Base-by-base conservation (phyloP, 495 filamentous ascomycete species). In the Neurospora tetraspora region DNA sequence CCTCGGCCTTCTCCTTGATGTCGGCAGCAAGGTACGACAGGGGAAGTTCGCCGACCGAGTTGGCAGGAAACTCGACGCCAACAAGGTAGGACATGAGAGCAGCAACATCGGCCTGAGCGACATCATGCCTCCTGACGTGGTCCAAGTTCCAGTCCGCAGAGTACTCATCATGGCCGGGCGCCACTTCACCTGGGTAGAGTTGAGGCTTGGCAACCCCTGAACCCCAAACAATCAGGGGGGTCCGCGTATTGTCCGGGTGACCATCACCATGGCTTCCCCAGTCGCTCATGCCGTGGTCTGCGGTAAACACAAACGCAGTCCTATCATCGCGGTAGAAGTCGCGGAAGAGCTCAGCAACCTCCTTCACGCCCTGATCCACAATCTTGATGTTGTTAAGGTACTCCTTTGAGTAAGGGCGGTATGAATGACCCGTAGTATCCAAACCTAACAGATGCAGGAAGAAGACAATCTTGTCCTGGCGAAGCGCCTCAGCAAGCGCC, bases 251-350 rank as follows among this genome's bases (percentile, higher is more conserved):
- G 79, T 99, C 93, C 2, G 96, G 96, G 82, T 99, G 96, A 27
- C 96, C 96, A 79, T 99, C 96, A 59, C 96, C 96, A 78, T 99
- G 96, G 74, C 93, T 97, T 14, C 96, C 96, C 91, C 92, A 97
- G 82, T 99, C 96, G 78, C 92, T 97, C 95, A 99, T 99, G 12
- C 96, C 96, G 82, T 99, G 96, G 76, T 99, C 96, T 3, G 96
- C 96, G 11, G 96, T 99, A 80, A 99, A 99, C 16, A 99, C 89
- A 78, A 93, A 99, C 1, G 96, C 93, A 1, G 96, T 98, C 82
- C 96, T 90, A 14, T 87, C 91, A 79, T 99, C 96, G n/a, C 80
- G 85, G 77, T 97, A 99, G 79, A 98, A 99, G 36, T 94, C 89
- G 14, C 96, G 89, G 43, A 98, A 89, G 43, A 98, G 77, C 73